Evolutionary conservation across 2,329 filamentous ascomycete species (phyloP), one percentile per base, ranked within the genome.

Genomic region (Alternaria ethzedia): DNA sequence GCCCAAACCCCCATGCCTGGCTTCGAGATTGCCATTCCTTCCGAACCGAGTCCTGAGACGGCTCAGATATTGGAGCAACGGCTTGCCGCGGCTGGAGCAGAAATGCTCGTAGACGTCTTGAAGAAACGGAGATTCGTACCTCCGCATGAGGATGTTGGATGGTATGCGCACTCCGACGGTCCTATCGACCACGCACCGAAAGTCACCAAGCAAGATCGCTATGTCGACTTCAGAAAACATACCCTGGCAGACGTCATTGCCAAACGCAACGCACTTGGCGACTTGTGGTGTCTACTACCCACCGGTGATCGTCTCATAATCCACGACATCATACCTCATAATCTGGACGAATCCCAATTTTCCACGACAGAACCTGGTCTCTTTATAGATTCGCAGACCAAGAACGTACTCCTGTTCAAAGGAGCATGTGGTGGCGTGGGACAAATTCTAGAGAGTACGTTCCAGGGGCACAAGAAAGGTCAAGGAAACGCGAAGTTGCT

Each of bases 41-140:
- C 87, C 26, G 81, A 70, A 78, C 62, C 10, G 12, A 12, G 43
- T 41, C 30, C 28, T 52, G 49, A 25, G 20, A 87, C 85, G 0
- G 82, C 86, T 1, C 72, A 80, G 0, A 72, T 82, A 11, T 79
- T 94, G 5, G 80, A 86, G 1, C 77, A 83, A 5, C 46, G 57
- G 17, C 83, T 96, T 43, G 89, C 89, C 0, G 83, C 84, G 0
- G 77, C 85, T n/a, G 93, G 91, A 2, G 92, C 91, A 0, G 75
- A 86, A 4, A 86, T 97, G 81, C 87, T 99, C 0, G 82, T 93
- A 2, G 75, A 87, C 11, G 88, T 87, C 0, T 85, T 98, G 26
- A 83, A 85, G 11, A 79, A 85, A 2, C 84, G 88, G 1, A 68
- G 90, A 0, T 94, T 94, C 73, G 81, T 94, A 0, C 86, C 88